Conservation (phyloP, 441 rosid species). For the Jatropha multifida region DNA sequence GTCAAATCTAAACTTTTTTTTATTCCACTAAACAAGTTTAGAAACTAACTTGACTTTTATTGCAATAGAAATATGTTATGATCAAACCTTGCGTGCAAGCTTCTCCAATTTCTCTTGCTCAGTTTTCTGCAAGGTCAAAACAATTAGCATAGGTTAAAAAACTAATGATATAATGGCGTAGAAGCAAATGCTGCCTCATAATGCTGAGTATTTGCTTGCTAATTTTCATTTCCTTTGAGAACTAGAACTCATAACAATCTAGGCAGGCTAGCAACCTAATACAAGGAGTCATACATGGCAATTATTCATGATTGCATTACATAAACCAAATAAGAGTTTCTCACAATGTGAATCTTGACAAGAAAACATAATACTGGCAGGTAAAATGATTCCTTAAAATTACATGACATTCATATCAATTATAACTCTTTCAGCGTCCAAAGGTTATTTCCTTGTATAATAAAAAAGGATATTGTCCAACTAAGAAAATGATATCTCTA, state of each 20-base stretch:
- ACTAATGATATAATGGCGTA: background rate
- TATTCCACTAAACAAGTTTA: no score
- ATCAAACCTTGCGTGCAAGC: constrained; percentile 76
- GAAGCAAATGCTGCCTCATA: background rate
- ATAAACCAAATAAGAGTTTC: background rate
- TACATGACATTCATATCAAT: background rate
- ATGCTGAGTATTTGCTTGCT: background rate
- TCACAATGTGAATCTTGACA: background rate
- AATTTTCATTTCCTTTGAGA: background rate
- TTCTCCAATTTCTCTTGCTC: constrained; percentile 91
- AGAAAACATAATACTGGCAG: background rate
- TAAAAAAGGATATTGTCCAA: background rate
- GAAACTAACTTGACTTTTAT: no score
- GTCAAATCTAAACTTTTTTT: no score
- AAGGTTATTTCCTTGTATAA: background rate
- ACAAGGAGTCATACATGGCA: background rate
- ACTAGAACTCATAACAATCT: background rate
- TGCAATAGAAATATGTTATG: background rate
- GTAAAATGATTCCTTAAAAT: background rate
- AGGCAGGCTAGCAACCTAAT: background rate
- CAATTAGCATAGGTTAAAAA: constrained; percentile 3
- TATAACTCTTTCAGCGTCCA: background rate
- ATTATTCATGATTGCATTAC: background rate
- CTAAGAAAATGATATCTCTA: background rate
- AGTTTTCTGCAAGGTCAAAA: constrained; percentile 58